Base-by-base conservation (phyloP, 345 rosid species). In the Pelargonium nanum region DNA sequence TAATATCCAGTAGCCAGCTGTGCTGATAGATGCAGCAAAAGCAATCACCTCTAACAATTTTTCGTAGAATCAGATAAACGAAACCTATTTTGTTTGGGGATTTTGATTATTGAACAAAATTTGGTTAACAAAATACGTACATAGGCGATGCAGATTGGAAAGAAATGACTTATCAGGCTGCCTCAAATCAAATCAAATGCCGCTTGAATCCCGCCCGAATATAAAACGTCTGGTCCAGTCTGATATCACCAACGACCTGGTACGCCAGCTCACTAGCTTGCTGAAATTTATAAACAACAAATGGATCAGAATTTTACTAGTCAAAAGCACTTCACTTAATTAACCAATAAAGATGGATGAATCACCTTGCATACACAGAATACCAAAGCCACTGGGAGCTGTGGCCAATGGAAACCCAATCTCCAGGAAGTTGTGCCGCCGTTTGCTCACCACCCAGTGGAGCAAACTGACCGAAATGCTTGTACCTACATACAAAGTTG, bases 361-460 rank as follows among this genome's bases (percentile, higher is more conserved):
- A 1, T 70, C 76, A 85, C 99, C 94, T 94, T 23, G 99, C 92
- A 66, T 93, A 93, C 65, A 93, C 86, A 23, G 99, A 89, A 58
- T 93, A 93, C 97, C 97, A 89, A 0, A 93, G 96, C 99, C 99
- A 93, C 68, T 90, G 99, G 22, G 77, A 48, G 62, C 99, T 86
- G 4, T 80, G 87, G 50, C 97, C 99, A 10, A 93, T 93, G 1
- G 99, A 93, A 58, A 93, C 91, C 88, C 88, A 85, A 62, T 93
- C 99, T 28, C 96, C 92, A 4, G 99, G 99, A 57, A 93, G 97
- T 52, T 90, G 85, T 19, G 99, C 99, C 25, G 97, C 99, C 6
- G 99, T 86, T 75, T 93, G 89, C 68, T 93, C 99, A 44, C 97
- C 99, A 75, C 99, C 99, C 63, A 93, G 30, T 20, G 99, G 99